phyloP scores from a whole-genome alignment of 78 protist genomes.

The Chrysochromulina parva region DNA sequence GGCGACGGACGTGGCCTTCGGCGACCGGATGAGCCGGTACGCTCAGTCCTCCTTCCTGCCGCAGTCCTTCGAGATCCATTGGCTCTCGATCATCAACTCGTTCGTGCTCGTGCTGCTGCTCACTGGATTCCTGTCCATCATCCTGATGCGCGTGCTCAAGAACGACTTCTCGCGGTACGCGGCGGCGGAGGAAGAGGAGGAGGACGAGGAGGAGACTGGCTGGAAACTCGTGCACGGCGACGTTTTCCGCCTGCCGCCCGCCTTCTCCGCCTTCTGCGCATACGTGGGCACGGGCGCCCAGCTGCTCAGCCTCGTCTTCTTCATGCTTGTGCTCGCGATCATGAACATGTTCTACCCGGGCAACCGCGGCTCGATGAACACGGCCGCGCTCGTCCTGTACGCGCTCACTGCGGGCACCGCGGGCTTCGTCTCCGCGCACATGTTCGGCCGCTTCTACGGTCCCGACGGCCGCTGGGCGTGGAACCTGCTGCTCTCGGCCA shows the following conservation, averaged over 20 bases:
- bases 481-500: constrained; percentile 83
- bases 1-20: constrained; percentile 43
- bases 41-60: constrained; percentile 49
- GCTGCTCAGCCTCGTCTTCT: constrained; percentile 69
- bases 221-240: constrained; percentile 98
- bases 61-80: constrained; percentile 87
- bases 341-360: constrained; percentile 87
- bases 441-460: constrained; percentile 63
- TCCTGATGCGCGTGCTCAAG: constrained; percentile 86
- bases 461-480: constrained; percentile 91
- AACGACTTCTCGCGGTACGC: constrained; percentile 86
- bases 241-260: constrained; percentile 94
- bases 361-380: constrained; percentile 86
- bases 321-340: constrained; percentile 75
- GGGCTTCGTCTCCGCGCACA: constrained; percentile 70
- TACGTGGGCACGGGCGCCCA: constrained; percentile 88
- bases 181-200: constrained; percentile 16
- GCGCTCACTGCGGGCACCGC: constrained; percentile 80
- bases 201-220: constrained; percentile 91
- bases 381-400: constrained; percentile 87
- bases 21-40: constrained; percentile 53
- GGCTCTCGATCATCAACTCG: constrained; percentile 95
- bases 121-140: constrained; percentile 87
- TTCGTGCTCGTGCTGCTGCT: constrained; percentile 83
- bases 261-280: constrained; percentile 77